Evolutionary conservation across 495 filamentous ascomycete species (phyloP).

Genomic region (Penicillium goetzii): DNA sequence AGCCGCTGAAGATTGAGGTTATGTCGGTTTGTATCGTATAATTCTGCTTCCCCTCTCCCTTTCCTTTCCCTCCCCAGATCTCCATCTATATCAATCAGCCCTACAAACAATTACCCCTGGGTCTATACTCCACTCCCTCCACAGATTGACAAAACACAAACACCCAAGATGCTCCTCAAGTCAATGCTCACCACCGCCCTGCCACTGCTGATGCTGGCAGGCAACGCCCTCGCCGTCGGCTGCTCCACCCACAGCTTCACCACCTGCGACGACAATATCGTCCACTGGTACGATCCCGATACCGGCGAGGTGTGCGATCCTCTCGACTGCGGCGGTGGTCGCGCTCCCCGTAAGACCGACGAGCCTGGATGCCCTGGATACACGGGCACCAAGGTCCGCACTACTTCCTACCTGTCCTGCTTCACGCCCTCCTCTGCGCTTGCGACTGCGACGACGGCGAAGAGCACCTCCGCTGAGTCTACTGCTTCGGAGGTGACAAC

Average conservation of each 20-base stretch:
- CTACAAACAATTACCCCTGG: not conserved
- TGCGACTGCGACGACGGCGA: constrained; percentile 8
- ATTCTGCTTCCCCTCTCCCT: not conserved
- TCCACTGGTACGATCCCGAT: constrained; percentile 53
- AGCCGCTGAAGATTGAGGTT: not conserved
- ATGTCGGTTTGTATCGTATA: not conserved
- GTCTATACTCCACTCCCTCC: not conserved
- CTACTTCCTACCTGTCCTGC: constrained; percentile 48
- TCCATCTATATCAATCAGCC: constrained; percentile 1
- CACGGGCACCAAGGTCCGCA: constrained; percentile 48
- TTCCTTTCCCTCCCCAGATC: not conserved
- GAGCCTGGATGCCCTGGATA: constrained; percentile 62
- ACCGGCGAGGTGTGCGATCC: constrained; percentile 59
- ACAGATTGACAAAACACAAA: not conserved
- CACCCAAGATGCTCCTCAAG: constrained; percentile 10
- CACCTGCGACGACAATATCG: constrained; percentile 39
- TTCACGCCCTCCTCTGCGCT: constrained; percentile 19
- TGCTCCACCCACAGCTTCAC: constrained; percentile 27
- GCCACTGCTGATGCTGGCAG: constrained; percentile 24
- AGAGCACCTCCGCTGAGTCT: constrained; percentile 8
- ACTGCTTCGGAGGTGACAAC: constrained; percentile 8
- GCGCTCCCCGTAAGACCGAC: constrained; percentile 57
- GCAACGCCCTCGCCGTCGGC: constrained; percentile 17
- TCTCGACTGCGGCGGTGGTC: constrained; percentile 63
- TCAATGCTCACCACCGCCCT: constrained; percentile 19